Evolutionary conservation across 2,329 filamentous ascomycete genomes (phyloP), one percentile per base, ranked within the genome.

Genomic region (Paracoccidioides brasiliensis): DNA sequence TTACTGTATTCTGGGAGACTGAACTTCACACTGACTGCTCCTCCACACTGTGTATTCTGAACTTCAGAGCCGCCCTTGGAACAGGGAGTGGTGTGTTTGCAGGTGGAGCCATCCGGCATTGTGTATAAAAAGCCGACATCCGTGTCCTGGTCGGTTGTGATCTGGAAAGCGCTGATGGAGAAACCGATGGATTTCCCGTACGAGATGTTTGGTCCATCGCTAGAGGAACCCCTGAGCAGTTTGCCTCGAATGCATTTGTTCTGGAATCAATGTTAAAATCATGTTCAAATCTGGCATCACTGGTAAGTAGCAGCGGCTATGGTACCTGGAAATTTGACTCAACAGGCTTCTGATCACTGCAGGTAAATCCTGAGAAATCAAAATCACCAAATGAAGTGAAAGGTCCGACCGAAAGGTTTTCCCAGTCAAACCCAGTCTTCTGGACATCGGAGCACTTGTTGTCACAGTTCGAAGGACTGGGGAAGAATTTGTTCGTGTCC

Each of bases 1-100:
- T 78, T 77, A 59, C 69, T 71, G 54, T 78, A 70, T 60, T 80
- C 74, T 67, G 84, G 81, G 57, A 80, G 71, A 60, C 77, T 74
- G 68, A 96, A 83, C 55, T 80, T 83, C 59, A 96, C 89, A 56
- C 82, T 83, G 68, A 80, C 88, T 61, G 91, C 90, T 72, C 90
- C 90, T 80, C 90, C 91, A 70, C 91, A 97, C 78, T 96, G 89
- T 58, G 76, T 81, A 80, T 96, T 96, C 73, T 81, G 74, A 64
- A 96, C 78, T 49, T 79, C 80, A 57, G 82, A 84, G 64, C 88
- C 88, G 14, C 78, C 74, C 55, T 78, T 75, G 60, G 77, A 80
- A 80, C 88, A 94, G 53, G 77, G 67, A 61, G 80, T 76, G 59
- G 81, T 82, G 64, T 94, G 86, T 75, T 87, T 91, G 83, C 91